A percentile compares a stretch with the other conserved stretches of the same genome.
These are phyloP conservation scores for Solidago caesia DNA, from an alignment of 129 eudicot species.

Conservation along the genomic window DNA sequence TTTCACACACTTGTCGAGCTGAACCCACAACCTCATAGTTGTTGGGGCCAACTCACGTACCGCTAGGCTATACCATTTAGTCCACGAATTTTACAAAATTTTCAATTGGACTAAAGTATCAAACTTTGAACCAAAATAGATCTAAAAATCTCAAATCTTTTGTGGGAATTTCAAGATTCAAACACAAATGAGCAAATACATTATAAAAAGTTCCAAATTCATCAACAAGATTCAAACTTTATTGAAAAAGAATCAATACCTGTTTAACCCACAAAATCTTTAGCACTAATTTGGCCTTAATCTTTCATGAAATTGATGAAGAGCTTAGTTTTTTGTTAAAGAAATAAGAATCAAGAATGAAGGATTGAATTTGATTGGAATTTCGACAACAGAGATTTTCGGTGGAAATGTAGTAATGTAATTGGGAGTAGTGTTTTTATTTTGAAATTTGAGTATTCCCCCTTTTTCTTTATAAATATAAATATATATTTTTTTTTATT, in stretches of 20 bases:
- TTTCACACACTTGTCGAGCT: too few species aligned
- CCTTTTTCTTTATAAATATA: not conserved
- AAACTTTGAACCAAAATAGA: not conserved
- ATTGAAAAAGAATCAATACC: slow-evolving; percentile 3
- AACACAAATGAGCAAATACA: slow-evolving; percentile 6
- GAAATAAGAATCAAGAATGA: not conserved
- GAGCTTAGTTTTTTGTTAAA: not conserved
- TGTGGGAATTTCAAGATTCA: slow-evolving; percentile 13
- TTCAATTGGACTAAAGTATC: not conserved
- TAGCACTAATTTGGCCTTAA: slow-evolving; percentile 11
- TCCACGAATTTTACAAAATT: not conserved
- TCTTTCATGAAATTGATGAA: slow-evolving; percentile 15
- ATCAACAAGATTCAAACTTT: not conserved
- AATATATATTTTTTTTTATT: not conserved
- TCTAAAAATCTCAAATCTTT: not conserved
- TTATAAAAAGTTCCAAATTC: not conserved
- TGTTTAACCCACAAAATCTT: not conserved
- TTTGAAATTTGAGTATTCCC: slow-evolving; percentile 6
- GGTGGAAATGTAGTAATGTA: slow-evolving; percentile 22
- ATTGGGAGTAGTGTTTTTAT: slow-evolving; percentile 27
- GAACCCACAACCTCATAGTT: too few species aligned
- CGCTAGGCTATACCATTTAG: too few species aligned
- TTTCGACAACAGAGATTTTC: slow-evolving; percentile 19
- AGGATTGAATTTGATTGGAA: slow-evolving; percentile 11
- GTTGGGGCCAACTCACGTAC: too few species aligned